Conservation (phyloP, 1,139 yeast genomes). For the Nematodospora anomalae region DNA sequence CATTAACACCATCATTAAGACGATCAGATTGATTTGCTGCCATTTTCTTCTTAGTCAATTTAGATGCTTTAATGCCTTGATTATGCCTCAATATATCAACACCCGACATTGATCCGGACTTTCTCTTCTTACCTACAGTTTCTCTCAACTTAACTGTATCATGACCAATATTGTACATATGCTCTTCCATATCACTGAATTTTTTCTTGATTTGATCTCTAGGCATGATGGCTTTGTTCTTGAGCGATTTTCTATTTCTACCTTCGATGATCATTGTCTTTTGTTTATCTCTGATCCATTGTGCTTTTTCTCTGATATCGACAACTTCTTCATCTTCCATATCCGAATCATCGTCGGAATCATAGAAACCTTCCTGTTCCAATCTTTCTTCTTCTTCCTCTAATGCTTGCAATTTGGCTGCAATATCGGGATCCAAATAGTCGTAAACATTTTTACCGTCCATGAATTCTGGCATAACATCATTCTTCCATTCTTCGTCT, state of each 20-base stretch:
- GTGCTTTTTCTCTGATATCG: conserved; percentile 83
- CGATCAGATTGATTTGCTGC: conserved; percentile 71
- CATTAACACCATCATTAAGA: conserved; percentile 81
- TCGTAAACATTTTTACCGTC: conserved; percentile 97
- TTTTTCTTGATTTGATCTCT: conserved; percentile 83
- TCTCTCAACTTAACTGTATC: conserved; percentile 67
- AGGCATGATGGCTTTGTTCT: conserved; percentile 90
- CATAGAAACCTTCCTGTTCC: conserved; percentile 93
- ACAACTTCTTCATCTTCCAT: conserved; percentile 55
- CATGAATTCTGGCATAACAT: conserved; percentile 92
- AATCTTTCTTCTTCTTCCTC: conserved; percentile 97
- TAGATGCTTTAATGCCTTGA: conserved; percentile 45
- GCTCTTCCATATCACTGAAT: conserved; percentile 78
- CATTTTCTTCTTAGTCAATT: conserved; percentile 49
- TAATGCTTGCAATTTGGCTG: conserved; percentile 86
- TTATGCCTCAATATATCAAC: conserved; percentile 68
- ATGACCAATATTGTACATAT: conserved; percentile 86
- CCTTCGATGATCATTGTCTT: conserved; percentile 89
- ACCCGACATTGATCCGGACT: conserved; percentile 55
- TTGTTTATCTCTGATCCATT: conserved; percentile 94
- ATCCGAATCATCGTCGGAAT: conserved; percentile 74
- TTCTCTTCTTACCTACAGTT: conserved; percentile 44
- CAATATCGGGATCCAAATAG: conserved; percentile 94
- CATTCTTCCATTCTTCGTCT: conserved; percentile 97
- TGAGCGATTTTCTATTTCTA: conserved; percentile 80